Evolutionary conservation across 2,329 filamentous ascomycete genomes (phyloP), one percentile per base, ranked within the genome.

Genomic region (Stachybotrys echinatus): DNA sequence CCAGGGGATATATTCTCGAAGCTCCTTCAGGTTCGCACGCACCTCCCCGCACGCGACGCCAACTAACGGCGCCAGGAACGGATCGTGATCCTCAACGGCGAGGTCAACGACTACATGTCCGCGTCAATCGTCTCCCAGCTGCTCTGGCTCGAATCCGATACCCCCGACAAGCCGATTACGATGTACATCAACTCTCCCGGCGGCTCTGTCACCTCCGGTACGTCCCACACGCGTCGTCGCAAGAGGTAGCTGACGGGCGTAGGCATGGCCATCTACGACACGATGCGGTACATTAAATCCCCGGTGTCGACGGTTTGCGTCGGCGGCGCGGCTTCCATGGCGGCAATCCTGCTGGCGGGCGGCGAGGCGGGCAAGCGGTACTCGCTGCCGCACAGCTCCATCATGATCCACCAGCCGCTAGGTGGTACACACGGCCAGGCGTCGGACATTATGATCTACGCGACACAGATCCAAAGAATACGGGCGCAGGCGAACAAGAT

Each of bases 171-270:
- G 68, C 88, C 91, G 12, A 97, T 99, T 57, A 94, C 89, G 48
- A 88, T 99, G 68, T 99, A 99, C 70, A 99, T 99, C 69, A 96
- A 99, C 74, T 95, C 89, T 0, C 92, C 92, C 0, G 94, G 94
- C 46, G 94, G 94, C 50, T 92, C 88, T 40, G 92, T 99, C 54
- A 92, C 94, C 2, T 72, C 72, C 53, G 82, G 81, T 79, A 63
- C 39, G 64, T 53, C 21, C 22, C 22, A 3, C 20, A 7, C 5
- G 19, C 10, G 5, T 21, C 21, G 21, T 27, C 14, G 12, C 23
- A 48, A 18, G 19, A 37, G 12, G 43, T 42, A 17, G 8, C 12
- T 12, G 17, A n/a, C 40, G 34, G 23, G 23, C 14, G 10, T 52
- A 67, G 84, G 84, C 17, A 77, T 88, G 52, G 92, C 94, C 22